Evolutionary conservation across 176 grass and related monocot species (phyloP), one percentile per base, ranked within the genome.

Genomic region (Carex scoparia): DNA sequence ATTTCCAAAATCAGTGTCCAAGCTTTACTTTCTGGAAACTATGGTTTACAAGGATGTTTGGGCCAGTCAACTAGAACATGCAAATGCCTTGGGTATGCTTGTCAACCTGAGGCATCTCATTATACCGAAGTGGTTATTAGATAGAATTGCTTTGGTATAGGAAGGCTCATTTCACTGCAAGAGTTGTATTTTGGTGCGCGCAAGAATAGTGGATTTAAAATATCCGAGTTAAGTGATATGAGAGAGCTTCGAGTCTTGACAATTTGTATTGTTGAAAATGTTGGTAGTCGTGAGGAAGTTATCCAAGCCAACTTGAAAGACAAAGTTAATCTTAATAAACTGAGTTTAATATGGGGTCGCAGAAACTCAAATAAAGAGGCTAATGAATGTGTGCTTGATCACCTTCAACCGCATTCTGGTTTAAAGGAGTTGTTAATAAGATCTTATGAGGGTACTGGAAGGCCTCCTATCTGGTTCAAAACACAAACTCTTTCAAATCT

Each of bases 321-420:
- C 5, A 88, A 84, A 80, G 31, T 16, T 2, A 35, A 69, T 42
- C 82, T 88, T 53, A 16, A 46, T 18, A 30, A 18, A 3, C 48
- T 84, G 49, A 30, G 13, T 35, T 35, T 88, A n/a, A 3, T 15
- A 49, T 88, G 87, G 81, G 0, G 3, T 28, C 0, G 33, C 33
- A 38, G 4, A 11, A 15, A 54, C 4, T 4, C 61, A 38, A 38
- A 38, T 38, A 38, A 38, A 49, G 10, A 61, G 8, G 11, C 14
- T 68, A 33, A 51, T 12, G 57, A 84, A 78, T 31, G 49, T 14
- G 57, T 88, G 67, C 61, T 88, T 33, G 73, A 85, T 57, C 54
- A 58, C 5, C 71, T 88, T n/a, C 14, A 88, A 84, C 87, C 87
- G n/a, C 62, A 77, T 79, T 57, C 19, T 67, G 14, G 40, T 80